These are phyloP conservation scores for Smittium culicis DNA, from an alignment of 371 early-diverging fungal species.

Conservation along the genomic window DNA sequence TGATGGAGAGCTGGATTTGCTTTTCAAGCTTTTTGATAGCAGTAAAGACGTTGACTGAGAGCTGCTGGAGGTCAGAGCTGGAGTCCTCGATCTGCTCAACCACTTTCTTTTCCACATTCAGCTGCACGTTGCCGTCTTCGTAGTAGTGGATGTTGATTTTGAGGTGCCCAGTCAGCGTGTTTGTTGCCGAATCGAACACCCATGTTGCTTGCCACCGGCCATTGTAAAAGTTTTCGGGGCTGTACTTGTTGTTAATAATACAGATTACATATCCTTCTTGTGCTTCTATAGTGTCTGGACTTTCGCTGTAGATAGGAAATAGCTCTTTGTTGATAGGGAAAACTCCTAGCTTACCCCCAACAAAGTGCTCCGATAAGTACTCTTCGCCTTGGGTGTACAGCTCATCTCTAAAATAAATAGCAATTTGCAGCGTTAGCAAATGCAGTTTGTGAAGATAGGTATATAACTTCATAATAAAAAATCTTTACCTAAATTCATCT, in stretches of 20 bases:
- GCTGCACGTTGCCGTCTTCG: slow-evolving; percentile 96
- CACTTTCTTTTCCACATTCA: slow-evolving; percentile 57
- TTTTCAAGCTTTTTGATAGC: slow-evolving; percentile 56
- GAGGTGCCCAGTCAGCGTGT: slow-evolving; percentile 50
- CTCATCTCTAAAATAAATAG: slow-evolving; percentile 38
- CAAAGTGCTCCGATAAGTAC: slow-evolving; percentile 65
- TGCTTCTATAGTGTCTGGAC: neutral
- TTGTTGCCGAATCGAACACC: slow-evolving; percentile 42
- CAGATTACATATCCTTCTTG: slow-evolving; percentile 32
- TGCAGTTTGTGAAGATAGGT: no score
- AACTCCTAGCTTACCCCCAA: slow-evolving; percentile 54
- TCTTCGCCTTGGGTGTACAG: slow-evolving; percentile 43
- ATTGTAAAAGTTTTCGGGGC: slow-evolving; percentile 86
- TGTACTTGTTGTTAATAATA: slow-evolving; percentile 79
- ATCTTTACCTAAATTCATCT: no score
- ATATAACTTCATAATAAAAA: no score
- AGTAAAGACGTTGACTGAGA: slow-evolving; percentile 43
- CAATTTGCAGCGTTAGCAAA: no score
- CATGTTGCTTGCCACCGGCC: slow-evolving; percentile 83
- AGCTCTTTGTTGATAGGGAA: slow-evolving; percentile 24
- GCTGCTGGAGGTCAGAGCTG: slow-evolving; percentile 24
- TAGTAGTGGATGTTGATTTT: slow-evolving; percentile 86
- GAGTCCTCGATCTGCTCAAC: slow-evolving; percentile 24
- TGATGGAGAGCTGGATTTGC: slow-evolving; percentile 66
- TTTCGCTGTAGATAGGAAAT: neutral